Percentiles rank a stretch among this genome's conserved stretches.
These are phyloP conservation scores for Rhizopus stolonifer DNA, from an alignment of 371 early-diverging fungal species.

Conservation along the genomic window DNA sequence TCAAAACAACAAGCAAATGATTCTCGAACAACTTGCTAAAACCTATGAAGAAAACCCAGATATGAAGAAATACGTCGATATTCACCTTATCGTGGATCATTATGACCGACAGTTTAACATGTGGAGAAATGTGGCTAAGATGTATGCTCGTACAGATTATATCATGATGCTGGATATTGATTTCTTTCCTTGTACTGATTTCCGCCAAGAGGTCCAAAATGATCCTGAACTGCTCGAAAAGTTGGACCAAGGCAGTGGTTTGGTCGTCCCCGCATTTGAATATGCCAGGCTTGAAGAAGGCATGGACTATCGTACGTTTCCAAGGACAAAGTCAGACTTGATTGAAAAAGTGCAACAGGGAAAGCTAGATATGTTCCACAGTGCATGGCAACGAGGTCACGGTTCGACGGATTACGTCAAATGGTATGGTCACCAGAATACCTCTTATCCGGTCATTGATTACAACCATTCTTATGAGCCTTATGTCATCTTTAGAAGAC, in stretches of 20 bases:
- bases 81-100: conserved; percentile 63
- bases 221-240: conserved; percentile 39
- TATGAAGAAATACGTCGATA: conserved; percentile 60
- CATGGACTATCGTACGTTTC: conserved; percentile 53
- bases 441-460: conserved; percentile 55
- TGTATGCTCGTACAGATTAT: conserved; percentile 67
- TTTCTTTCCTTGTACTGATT: conserved; percentile 65
- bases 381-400: conserved; percentile 62
- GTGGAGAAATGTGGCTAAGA: conserved; percentile 72
- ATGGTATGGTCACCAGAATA: conserved; percentile 42
- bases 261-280: conserved; percentile 71
- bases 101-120: conserved; percentile 72
- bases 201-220: conserved; percentile 46
- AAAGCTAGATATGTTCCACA: conserved; percentile 64
- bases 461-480: conserved; percentile 71
- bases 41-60: conserved; percentile 53
- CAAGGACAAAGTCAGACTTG: conserved; percentile 49
- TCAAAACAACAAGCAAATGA: conserved; percentile 48
- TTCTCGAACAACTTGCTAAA: conserved; percentile 50
- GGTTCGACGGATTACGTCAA: conserved; percentile 61
- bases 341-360: conserved; percentile 39
- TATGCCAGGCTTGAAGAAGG: conserved; percentile 58
- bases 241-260: conserved; percentile 49
- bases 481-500: conserved; percentile 62
- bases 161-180: conserved; percentile 74